Conservation (phyloP, 768 basidiomycete genomes). For the Tulasnella sp. region DNA sequence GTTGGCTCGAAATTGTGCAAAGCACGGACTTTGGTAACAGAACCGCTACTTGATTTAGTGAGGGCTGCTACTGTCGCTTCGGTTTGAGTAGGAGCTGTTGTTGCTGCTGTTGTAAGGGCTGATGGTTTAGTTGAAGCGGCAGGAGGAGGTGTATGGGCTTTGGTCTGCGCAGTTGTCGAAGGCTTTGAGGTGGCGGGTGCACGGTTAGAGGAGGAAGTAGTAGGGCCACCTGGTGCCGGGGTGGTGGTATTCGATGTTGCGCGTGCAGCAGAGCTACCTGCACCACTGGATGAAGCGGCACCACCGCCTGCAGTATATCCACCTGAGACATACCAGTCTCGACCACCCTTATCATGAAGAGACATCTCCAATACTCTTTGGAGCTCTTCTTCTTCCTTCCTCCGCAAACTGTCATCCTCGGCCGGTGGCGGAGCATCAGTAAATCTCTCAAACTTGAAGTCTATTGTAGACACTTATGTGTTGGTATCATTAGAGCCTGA, state of each 20-base stretch:
- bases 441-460: conserved; percentile 54
- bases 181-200: conserved; percentile 12
- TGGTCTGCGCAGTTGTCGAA: conserved; percentile 18
- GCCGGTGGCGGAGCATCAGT: conserved; percentile 44
- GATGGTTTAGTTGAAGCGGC: conserved; percentile 20
- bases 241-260: conserved; percentile 6
- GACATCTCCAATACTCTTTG: conserved; percentile 86
- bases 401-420: conserved; percentile 64
- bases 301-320: conserved; percentile 23
- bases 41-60: conserved; percentile 21
- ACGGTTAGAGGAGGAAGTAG: conserved; percentile 20
- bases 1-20: conserved; percentile 80
- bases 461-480: conserved; percentile 27
- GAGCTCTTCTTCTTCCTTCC: conserved; percentile 88
- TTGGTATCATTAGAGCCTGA: background rate
- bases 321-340: conserved; percentile 38
- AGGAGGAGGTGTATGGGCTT: conserved; percentile 10
- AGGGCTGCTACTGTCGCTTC: conserved; percentile 23
- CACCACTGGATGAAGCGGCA: conserved; percentile 22
- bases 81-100: conserved; percentile 22
- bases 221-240: conserved; percentile 15
- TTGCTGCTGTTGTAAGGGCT: conserved; percentile 3
- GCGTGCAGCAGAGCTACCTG: conserved; percentile 5
- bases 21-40: conserved; percentile 76
- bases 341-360: conserved; percentile 82